Percentiles rank a stretch among this genome's conserved stretches.
Conservation (phyloP, 768 basidiomycete species). For the Serendipita vermifera region DNA sequence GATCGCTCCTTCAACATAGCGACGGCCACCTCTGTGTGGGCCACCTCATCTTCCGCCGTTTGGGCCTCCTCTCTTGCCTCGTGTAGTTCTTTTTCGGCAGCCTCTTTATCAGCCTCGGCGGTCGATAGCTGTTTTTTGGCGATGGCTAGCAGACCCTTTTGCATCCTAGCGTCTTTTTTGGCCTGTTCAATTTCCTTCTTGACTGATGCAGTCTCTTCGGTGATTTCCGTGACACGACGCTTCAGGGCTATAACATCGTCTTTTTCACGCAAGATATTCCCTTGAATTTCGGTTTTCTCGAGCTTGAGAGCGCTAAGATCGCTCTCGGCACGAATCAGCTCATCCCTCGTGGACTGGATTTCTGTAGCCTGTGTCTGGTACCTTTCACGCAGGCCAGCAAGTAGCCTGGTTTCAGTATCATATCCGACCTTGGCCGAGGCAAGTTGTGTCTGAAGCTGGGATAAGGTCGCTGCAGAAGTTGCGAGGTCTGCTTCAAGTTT, state of each 20-base stretch:
- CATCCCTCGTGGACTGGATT: conserved; percentile 56
- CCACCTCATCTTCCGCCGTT: conserved; percentile 12
- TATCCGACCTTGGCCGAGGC: conserved; percentile 71
- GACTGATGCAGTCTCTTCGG: conserved; percentile 52
- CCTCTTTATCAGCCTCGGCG: conserved; percentile 65
- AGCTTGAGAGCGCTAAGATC: conserved; percentile 78
- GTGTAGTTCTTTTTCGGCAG: conserved; percentile 56
- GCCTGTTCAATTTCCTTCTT: conserved; percentile 73
- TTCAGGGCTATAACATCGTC: conserved; percentile 85
- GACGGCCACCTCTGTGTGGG: conserved; percentile 35
- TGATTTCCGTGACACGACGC: conserved; percentile 67
- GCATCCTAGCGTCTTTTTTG: conserved; percentile 90
- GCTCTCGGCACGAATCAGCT: conserved; percentile 82
- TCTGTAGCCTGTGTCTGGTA: conserved; percentile 51
- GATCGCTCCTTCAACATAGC: conserved; percentile 35
- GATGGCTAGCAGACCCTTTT: conserved; percentile 89
- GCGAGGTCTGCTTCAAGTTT: conserved; percentile 51
- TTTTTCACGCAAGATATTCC: conserved; percentile 75
- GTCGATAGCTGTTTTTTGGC: conserved; percentile 84
- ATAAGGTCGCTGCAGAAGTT: conserved; percentile 59
- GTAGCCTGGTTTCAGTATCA: conserved; percentile 65
- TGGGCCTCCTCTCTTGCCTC: conserved; percentile 31
- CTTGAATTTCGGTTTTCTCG: conserved; percentile 87
- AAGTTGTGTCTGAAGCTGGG: conserved; percentile 70
- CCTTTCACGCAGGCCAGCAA: conserved; percentile 57